These are phyloP conservation scores for Rhizopogon salebrosus DNA, from an alignment of 768 basidiomycete genomes.

Conservation along the genomic window DNA sequence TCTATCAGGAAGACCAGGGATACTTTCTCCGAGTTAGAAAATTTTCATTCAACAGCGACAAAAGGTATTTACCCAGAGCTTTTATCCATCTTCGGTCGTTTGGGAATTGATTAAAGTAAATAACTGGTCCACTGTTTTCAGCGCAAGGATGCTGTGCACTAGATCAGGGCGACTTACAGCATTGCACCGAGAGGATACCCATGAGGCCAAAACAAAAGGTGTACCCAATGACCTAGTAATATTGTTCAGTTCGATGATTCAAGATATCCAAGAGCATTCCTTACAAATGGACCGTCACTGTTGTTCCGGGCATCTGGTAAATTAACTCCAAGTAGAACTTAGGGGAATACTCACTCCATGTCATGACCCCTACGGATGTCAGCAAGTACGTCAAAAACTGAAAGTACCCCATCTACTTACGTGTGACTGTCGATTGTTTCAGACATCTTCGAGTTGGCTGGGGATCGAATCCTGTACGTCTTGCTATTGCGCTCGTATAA, in stretches of 20 bases:
- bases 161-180: slow-evolving; percentile 1
- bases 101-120: slow-evolving; percentile 15
- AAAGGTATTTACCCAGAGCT: slow-evolving; percentile 9
- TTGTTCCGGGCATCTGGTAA: not conserved
- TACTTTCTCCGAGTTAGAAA: slow-evolving; percentile 5
- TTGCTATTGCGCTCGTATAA: not conserved
- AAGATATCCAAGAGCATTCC: not conserved
- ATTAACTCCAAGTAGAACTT: not conserved
- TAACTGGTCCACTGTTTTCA: slow-evolving; percentile 3
- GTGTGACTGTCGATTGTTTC: no score
- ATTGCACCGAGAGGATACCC: slow-evolving; percentile 13
- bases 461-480: not conserved
- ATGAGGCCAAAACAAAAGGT: slow-evolving; percentile 9
- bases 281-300: slow-evolving; percentile 12
- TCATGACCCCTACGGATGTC: not conserved
- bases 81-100: slow-evolving; percentile 11
- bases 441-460: not conserved
- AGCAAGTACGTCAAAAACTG: not conserved
- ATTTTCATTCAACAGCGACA: not conserved
- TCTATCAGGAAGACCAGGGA: slow-evolving; percentile 12
- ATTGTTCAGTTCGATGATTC: not conserved
- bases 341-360: not conserved
- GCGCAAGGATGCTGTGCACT: no score
- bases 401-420: not conserved
- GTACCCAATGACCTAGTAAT: slow-evolving; percentile 11